These are phyloP conservation scores for Fusarium lateritium DNA, from an alignment of 2,329 filamentous ascomycete species.

Conservation along the genomic window DNA sequence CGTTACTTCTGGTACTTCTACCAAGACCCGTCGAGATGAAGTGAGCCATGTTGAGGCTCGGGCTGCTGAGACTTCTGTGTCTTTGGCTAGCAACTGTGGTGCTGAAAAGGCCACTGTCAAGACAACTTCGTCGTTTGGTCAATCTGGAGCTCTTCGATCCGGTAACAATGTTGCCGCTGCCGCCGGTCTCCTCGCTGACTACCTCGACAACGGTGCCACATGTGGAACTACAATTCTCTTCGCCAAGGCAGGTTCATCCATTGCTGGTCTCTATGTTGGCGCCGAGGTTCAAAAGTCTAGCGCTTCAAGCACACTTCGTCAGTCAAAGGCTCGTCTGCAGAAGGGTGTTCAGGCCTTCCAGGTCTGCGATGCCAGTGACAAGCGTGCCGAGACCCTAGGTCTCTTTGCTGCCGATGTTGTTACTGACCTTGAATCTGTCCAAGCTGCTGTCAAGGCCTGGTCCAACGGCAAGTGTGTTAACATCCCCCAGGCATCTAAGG, in stretches of 20 bases:
- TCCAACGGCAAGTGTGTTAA: conserved; percentile 40
- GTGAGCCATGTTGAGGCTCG: conserved; percentile 25
- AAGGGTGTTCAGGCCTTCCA: conserved; percentile 42
- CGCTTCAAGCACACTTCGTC: conserved; percentile 31
- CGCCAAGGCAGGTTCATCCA: conserved; percentile 43
- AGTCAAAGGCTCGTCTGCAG: conserved; percentile 26
- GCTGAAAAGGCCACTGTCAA: conserved; percentile 40
- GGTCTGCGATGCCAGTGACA: conserved; percentile 37
- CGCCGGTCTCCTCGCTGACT: conserved; percentile 39
- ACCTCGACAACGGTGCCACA: conserved; percentile 33
- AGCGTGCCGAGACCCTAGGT: conserved; percentile 39
- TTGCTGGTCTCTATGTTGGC: conserved; percentile 45
- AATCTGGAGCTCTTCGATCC: conserved; percentile 14
- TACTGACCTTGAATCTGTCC: conserved; percentile 25
- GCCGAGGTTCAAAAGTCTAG: conserved; percentile 45
- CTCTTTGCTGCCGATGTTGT: conserved; percentile 41
- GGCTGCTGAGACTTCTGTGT: conserved; percentile 30
- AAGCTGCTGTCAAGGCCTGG: conserved; percentile 41
- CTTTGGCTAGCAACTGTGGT: conserved; percentile 41
- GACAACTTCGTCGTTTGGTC: conserved; percentile 21
- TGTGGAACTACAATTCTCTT: conserved; percentile 46
- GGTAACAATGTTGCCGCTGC: conserved; percentile 29
- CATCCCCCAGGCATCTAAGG: conserved; percentile 13
- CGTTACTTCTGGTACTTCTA: conserved; percentile 8
- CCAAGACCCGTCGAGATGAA: conserved; percentile 27